A percentile compares a stretch with the other conserved stretches of the same genome.
Evolutionary conservation across 2,329 filamentous ascomycete species (phyloP).

Genomic region (Epichloe aotearoae): DNA sequence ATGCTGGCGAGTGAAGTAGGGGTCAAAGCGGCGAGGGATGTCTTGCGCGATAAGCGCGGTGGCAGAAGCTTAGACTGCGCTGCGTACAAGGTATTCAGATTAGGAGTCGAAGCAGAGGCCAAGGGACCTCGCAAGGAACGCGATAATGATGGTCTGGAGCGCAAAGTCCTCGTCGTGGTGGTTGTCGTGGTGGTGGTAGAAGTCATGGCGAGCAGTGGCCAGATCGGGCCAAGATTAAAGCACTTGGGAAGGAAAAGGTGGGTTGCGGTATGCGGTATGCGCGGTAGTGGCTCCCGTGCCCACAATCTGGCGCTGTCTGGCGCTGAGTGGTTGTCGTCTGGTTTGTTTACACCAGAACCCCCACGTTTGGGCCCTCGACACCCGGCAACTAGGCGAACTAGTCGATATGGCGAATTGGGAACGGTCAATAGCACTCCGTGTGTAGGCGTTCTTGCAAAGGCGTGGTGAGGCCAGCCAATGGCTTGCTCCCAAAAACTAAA

Average conservation of each 20-base stretch:
- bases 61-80: slow-evolving; percentile 34
- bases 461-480: background rate
- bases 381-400: background rate
- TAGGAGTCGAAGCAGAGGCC: slow-evolving; percentile 43
- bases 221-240: slow-evolving; percentile 2
- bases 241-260: slow-evolving; percentile 1
- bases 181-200: slow-evolving; percentile 10
- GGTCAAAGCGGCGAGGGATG: slow-evolving; percentile 57
- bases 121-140: slow-evolving; percentile 31
- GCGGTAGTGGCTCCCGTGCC: slow-evolving; percentile 1
- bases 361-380: background rate
- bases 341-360: background rate
- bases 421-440: too few species aligned
- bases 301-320: background rate
- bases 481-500: background rate
- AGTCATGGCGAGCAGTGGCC: slow-evolving; percentile 10
- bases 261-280: background rate
- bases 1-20: slow-evolving; percentile 48
- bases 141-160: slow-evolving; percentile 11
- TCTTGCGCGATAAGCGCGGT: slow-evolving; percentile 50
- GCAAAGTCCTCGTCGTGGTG: slow-evolving; percentile 8
- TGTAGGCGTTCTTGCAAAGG: background rate
- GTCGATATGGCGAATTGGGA: background rate
- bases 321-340: background rate
- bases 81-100: slow-evolving; percentile 39